Conservation (phyloP, 306 rosid genomes). For the Fagus sylvatica region DNA sequence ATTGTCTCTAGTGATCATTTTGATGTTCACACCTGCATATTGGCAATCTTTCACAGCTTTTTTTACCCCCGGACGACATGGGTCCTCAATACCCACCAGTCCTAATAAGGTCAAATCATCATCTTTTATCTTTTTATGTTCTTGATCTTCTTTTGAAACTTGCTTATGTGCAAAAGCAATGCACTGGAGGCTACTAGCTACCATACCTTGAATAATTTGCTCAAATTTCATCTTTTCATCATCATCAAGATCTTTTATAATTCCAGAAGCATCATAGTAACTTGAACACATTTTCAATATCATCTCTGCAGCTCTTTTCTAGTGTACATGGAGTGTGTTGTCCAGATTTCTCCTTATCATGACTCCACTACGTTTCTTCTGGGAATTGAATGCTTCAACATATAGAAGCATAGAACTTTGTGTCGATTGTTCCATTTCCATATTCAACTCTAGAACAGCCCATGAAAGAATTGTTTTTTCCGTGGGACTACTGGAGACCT, state of each 20-base stretch:
- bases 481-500: conserved; percentile 32
- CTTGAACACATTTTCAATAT: background rate
- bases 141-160: background rate
- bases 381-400: conserved; percentile 36
- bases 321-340: conserved; percentile 20
- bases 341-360: conserved; percentile 20
- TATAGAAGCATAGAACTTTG: background rate
- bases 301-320: conserved; percentile 26
- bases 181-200: background rate
- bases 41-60: conserved; percentile 4
- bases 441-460: conserved; percentile 28
- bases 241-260: background rate
- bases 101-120: background rate
- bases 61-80: background rate
- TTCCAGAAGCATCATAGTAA: conserved; percentile 4
- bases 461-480: conserved; percentile 38
- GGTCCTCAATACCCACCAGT: background rate
- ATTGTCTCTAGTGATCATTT: conserved; percentile 7
- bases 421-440: conserved; percentile 24
- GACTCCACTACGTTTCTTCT: conserved; percentile 29
- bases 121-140: background rate
- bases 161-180: conserved; percentile 12
- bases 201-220: conserved; percentile 10
- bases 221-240: background rate
- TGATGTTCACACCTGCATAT: background rate